Evolutionary conservation across 331 rosid genomes (phyloP).

Genomic region (Malus hybrid): DNA sequence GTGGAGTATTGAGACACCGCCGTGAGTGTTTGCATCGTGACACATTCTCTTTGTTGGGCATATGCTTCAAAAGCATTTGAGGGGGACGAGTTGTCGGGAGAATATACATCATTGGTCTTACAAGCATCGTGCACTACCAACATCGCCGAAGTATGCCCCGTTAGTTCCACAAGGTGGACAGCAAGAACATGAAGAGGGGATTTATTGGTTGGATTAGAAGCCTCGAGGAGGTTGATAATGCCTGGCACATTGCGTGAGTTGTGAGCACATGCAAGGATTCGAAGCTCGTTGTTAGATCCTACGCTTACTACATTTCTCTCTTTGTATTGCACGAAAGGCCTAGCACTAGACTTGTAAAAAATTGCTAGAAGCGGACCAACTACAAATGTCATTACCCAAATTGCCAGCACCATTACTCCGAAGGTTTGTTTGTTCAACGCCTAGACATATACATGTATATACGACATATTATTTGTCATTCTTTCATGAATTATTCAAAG

Average conservation of each 20-base stretch:
- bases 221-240: slow-evolving; percentile 40
- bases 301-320: slow-evolving; percentile 13
- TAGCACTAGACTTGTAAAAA: background rate
- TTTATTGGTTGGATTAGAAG: slow-evolving; percentile 36
- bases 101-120: background rate
- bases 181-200: slow-evolving; percentile 40
- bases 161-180: slow-evolving; percentile 38
- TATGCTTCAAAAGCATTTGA: slow-evolving; percentile 8
- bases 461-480: background rate
- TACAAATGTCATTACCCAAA: slow-evolving; percentile 11
- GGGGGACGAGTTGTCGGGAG: background rate
- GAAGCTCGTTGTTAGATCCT: slow-evolving; percentile 27
- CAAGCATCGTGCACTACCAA: slow-evolving; percentile 29
- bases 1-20: slow-evolving; percentile 25
- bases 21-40: slow-evolving; percentile 19
- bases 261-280: slow-evolving; percentile 47
- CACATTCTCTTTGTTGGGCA: background rate
- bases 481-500: no score
- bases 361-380: slow-evolving; percentile 9
- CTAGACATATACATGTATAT: background rate
- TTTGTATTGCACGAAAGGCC: background rate
- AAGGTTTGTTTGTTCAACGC: slow-evolving; percentile 7
- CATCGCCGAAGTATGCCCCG: slow-evolving; percentile 32
- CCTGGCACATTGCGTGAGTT: slow-evolving; percentile 27
- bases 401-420: background rate